Conservation (phyloP, 805 yeast genomes). For the Candida glaebosa region DNA sequence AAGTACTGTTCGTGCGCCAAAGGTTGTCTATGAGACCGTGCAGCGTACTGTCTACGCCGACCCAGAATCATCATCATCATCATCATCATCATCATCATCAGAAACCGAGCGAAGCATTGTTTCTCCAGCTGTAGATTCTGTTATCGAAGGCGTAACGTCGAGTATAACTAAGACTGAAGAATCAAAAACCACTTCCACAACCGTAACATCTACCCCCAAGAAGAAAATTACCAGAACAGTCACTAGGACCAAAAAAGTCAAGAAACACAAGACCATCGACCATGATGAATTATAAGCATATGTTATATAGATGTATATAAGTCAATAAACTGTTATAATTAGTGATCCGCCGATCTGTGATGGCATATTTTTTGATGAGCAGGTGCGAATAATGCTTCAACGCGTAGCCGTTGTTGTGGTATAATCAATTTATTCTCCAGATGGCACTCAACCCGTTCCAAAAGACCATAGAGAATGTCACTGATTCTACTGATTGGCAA, state of each 20-base stretch:
- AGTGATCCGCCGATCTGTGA: too few species aligned
- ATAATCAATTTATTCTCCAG: not conserved
- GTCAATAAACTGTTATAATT: too few species aligned
- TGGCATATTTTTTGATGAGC: too few species aligned
- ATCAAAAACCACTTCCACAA: not conserved
- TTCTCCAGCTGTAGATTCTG: too few species aligned
- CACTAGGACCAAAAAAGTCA: slow-evolving; percentile 10
- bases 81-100: slow-evolving; percentile 1
- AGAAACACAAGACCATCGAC: slow-evolving; percentile 10
- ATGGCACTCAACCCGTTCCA: slow-evolving; percentile 15
- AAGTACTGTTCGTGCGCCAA: too few species aligned
- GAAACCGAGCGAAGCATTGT: too few species aligned
- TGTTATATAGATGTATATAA: too few species aligned
- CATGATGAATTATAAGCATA: slow-evolving; percentile 14
- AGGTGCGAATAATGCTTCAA: too few species aligned
- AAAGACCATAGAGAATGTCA: slow-evolving; percentile 23
- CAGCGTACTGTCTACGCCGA: not conserved
- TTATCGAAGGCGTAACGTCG: too few species aligned
- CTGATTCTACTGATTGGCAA: slow-evolving; percentile 75
- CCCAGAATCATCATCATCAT: not conserved
- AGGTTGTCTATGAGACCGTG: too few species aligned
- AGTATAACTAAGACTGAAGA: too few species aligned
- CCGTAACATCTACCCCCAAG: not conserved
- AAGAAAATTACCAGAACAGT: slow-evolving; percentile 8
- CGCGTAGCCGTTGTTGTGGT: too few species aligned